These are phyloP conservation scores for Colletotrichum sp. DNA, from an alignment of 2,329 filamentous ascomycete species.

Conservation along the genomic window DNA sequence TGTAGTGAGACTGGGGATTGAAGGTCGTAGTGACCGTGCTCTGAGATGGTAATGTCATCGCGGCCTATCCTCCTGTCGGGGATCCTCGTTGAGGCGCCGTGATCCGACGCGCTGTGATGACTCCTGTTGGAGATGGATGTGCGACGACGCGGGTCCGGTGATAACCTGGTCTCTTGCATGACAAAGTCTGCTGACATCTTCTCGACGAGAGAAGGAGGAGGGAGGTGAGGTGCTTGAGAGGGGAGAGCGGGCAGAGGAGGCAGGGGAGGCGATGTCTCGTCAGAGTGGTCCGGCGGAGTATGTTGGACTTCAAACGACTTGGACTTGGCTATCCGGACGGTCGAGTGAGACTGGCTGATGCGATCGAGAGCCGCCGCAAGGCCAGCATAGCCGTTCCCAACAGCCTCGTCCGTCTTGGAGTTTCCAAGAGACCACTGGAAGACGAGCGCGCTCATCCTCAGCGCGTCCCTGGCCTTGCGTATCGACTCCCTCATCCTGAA, in stretches of 20 bases:
- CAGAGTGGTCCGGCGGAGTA: background rate
- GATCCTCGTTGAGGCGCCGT: slow-evolving; percentile 13
- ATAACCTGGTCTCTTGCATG: slow-evolving; percentile 19
- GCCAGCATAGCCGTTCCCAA: slow-evolving; percentile 71
- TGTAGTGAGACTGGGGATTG: background rate
- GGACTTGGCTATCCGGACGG: slow-evolving; percentile 29
- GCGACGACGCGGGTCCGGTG: slow-evolving; percentile 22
- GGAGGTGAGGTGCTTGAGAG: slow-evolving; percentile 22
- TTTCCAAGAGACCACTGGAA: slow-evolving; percentile 70
- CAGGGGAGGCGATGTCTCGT: background rate
- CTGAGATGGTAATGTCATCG: slow-evolving; percentile 21
- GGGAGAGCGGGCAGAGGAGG: slow-evolving; percentile 10
- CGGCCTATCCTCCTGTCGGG: slow-evolving; percentile 14
- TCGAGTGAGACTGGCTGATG: slow-evolving; percentile 37
- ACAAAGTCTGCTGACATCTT: slow-evolving; percentile 20
- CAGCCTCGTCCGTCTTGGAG: slow-evolving; percentile 61
- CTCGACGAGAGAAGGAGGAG: slow-evolving; percentile 21
- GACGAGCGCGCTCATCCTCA: slow-evolving; percentile 68
- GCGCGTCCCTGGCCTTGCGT: slow-evolving; percentile 61
- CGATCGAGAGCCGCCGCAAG: slow-evolving; percentile 68
- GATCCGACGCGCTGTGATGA: slow-evolving; percentile 16
- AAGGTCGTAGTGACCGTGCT: slow-evolving; percentile 22
- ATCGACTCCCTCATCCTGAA: slow-evolving; percentile 64
- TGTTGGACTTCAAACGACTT: slow-evolving; percentile 30
- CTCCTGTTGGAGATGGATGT: slow-evolving; percentile 31